Evolutionary conservation across 208 protist species (phyloP), one percentile per base, ranked within the genome.

Genomic region (Acanthamoeba triangularis): DNA sequence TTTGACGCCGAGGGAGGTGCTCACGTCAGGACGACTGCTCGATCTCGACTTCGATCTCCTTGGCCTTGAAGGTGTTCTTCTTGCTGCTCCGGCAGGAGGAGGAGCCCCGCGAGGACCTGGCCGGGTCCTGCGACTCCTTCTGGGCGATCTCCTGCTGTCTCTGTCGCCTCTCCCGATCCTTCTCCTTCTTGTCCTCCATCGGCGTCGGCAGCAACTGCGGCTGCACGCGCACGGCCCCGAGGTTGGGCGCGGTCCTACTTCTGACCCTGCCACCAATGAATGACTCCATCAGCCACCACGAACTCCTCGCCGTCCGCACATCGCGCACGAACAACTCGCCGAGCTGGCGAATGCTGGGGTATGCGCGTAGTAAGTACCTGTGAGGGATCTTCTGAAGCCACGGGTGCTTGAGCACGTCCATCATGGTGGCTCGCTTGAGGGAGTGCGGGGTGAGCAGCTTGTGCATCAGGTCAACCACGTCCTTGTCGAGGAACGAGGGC

Each of bases 361-460:
- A 6, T 23, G 41, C 4, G 76, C 3, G 33, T 8, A 84, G 76
- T 35, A 85, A 85, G 35, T 85, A 85, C 76, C 76, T 49, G 76
- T 85, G 76, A 7, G 76, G 76, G 23, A 56, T 3, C 85, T 69
- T 91, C 85, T 91, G 85, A 23, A 91, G 85, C 85, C 85, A 91
- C 33, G 85, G 85, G 85, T 91, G 85, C 47, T 41, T 69, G 33
- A 74, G 85, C 30, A 94, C 69, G 90, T 94, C 90, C 67, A 94
- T 94, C 90, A 94, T 94, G 61, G 63, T 78, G n/a, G 69, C 69
- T 25, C 90, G 37, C 90, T 94, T 94, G 16, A 94, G 49, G 25
- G 90, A 82, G 52, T 94, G 65, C 35, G 90, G 90, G 0, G 63
- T 82, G 25, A 94, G 90, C 2, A 94, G 69, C 90, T 63, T 80